Percentiles rank a stretch among this genome's conserved stretches.
Evolutionary conservation across 2,329 filamentous ascomycete species (phyloP).

Genomic region (Aspergillus felis): DNA sequence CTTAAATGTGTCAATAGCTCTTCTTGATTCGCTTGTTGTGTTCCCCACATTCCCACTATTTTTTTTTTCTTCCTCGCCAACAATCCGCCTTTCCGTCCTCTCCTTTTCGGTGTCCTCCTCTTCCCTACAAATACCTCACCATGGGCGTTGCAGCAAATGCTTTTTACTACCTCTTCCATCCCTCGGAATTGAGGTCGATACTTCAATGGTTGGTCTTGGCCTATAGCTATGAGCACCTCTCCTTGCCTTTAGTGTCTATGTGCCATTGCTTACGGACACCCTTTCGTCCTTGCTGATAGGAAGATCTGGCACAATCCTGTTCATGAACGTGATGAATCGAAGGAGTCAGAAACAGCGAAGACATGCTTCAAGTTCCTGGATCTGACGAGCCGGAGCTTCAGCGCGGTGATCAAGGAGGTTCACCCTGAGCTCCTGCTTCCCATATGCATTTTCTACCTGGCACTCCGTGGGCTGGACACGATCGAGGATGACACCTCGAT

Average conservation of each 20-base stretch:
- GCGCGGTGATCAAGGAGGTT: conserved; percentile 89
- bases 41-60: conserved; percentile 3
- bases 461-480: conserved; percentile 90
- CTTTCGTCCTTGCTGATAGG: conserved; percentile 49
- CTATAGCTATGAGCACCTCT: conserved; percentile 2
- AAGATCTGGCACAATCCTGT: conserved; percentile 96
- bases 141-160: conserved; percentile 48
- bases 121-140: conserved; percentile 16
- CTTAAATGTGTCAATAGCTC: not conserved
- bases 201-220: conserved; percentile 70
- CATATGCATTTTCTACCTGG: conserved; percentile 86
- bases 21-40: not conserved
- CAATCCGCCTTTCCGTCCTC: not conserved
- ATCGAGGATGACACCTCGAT: conserved; percentile 99
- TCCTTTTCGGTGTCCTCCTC: conserved; percentile 12
- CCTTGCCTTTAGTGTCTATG: conserved; percentile 1
- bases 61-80: conserved; percentile 8
- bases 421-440: conserved; percentile 91
- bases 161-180: conserved; percentile 71
- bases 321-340: conserved; percentile 71
- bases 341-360: conserved; percentile 69
- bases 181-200: conserved; percentile 72
- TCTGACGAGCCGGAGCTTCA: conserved; percentile 87
- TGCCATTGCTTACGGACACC: conserved; percentile 11
- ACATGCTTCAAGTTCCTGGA: conserved; percentile 85